A percentile compares a stretch with the other conserved stretches of the same genome.
Conservation (phyloP, 2,329 filamentous ascomycete genomes). For the Claviceps paspali region DNA sequence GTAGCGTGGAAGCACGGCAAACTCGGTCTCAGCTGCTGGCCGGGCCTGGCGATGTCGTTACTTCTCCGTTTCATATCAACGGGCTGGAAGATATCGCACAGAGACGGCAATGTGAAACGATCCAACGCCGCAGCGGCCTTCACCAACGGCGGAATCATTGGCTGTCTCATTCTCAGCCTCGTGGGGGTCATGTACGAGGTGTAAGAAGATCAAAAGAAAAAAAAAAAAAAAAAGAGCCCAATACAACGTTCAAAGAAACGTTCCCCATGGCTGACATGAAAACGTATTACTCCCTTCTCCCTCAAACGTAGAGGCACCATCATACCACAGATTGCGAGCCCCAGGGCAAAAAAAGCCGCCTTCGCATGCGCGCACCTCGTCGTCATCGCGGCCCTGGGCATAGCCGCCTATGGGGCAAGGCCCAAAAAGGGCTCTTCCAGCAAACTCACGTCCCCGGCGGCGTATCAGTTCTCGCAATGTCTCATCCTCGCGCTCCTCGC, state of each 20-base stretch:
- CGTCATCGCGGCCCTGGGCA: background rate
- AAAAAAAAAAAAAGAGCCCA: too few relatives aligned
- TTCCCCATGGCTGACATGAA: too few relatives aligned
- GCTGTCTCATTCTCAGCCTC: background rate
- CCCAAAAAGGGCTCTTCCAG: background rate
- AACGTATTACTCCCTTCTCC: too few relatives aligned
- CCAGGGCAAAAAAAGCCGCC: background rate
- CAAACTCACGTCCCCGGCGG: background rate
- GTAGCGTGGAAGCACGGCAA: constrained; percentile 3
- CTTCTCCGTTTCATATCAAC: background rate
- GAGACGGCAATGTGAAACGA: background rate
- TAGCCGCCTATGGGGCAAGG: background rate
- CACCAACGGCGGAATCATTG: background rate
- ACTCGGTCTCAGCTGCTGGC: background rate
- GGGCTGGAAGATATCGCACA: background rate
- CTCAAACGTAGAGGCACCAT: background rate
- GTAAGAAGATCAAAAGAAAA: too few relatives aligned
- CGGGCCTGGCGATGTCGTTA: background rate
- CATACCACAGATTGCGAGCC: background rate
- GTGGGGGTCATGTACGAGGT: background rate
- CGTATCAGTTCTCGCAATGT: background rate
- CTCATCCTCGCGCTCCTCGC: background rate
- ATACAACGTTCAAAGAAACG: too few relatives aligned
- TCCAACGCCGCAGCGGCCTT: background rate
- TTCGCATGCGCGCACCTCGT: background rate